Percentiles rank a stretch among this genome's conserved stretches.
Conservation (phyloP, 1,139 yeast genomes). For the Hyphopichia burtonii region DNA sequence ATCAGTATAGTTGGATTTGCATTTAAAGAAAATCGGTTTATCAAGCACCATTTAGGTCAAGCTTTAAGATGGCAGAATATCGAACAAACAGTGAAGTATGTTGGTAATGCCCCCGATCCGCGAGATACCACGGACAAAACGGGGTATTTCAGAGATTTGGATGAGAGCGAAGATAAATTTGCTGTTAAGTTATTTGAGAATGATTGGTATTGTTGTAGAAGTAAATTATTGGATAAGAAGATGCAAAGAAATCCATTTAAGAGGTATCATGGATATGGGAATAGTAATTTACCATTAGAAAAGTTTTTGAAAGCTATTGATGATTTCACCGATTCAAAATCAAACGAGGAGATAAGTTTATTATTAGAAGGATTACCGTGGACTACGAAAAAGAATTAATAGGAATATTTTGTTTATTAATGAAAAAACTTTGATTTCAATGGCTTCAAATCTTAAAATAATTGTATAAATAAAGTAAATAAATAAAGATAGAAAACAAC, state of each 20-base stretch:
- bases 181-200: constrained; percentile 56
- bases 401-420: too few relatives aligned
- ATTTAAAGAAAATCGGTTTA: constrained; percentile 63
- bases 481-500: neutral
- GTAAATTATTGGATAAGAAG: constrained; percentile 42
- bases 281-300: constrained; percentile 24
- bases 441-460: too few relatives aligned
- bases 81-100: constrained; percentile 34
- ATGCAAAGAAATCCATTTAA: constrained; percentile 60
- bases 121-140: constrained; percentile 15
- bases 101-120: constrained; percentile 66
- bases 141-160: constrained; percentile 43
- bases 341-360: constrained; percentile 13
- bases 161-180: constrained; percentile 46
- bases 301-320: constrained; percentile 19
- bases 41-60: constrained; percentile 49
- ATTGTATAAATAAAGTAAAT: too few relatives aligned
- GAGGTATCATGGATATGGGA: constrained; percentile 41
- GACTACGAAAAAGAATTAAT: neutral
- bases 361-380: constrained; percentile 5
- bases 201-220: constrained; percentile 62
- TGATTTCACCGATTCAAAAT: neutral
- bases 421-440: too few relatives aligned
- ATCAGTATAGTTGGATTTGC: constrained; percentile 71
- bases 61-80: constrained; percentile 37